These are phyloP conservation scores for Xylaria scruposa DNA, from an alignment of 495 filamentous ascomycete genomes.

Conservation along the genomic window DNA sequence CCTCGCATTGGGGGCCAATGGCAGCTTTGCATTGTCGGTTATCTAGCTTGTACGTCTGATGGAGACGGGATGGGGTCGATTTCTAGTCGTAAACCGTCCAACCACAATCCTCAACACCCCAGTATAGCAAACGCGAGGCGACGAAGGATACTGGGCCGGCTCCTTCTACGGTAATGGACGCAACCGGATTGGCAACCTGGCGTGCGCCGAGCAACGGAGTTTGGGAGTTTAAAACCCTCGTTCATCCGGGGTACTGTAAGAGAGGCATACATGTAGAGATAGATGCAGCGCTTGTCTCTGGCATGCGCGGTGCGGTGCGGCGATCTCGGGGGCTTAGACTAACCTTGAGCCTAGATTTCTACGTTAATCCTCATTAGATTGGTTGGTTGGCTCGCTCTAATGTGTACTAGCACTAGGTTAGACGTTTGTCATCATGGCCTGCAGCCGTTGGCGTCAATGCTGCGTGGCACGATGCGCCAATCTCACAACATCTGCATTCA, in stretches of 20 bases:
- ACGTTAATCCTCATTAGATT: neutral
- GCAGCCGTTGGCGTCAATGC: neutral
- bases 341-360: neutral
- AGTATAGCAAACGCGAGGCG: conserved; percentile 15
- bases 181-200: neutral
- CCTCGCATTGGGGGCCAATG: conserved; percentile 26
- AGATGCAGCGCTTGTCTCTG: conserved; percentile 3
- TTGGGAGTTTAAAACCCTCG: conserved; percentile 16
- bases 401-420: neutral
- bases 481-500: no score
- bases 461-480: conserved; percentile 2
- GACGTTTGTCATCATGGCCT: neutral
- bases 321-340: neutral
- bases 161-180: neutral
- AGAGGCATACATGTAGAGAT: neutral
- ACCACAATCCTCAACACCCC: conserved; percentile 41
- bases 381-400: neutral
- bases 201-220: neutral
- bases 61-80: conserved; percentile 34
- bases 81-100: conserved; percentile 51
- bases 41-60: conserved; percentile 30
- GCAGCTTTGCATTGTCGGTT: conserved; percentile 23
- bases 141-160: neutral
- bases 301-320: neutral
- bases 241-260: neutral